phyloP scores from a whole-genome alignment of 768 basidiomycete species.

The Hortiboletus flavorubellus region DNA sequence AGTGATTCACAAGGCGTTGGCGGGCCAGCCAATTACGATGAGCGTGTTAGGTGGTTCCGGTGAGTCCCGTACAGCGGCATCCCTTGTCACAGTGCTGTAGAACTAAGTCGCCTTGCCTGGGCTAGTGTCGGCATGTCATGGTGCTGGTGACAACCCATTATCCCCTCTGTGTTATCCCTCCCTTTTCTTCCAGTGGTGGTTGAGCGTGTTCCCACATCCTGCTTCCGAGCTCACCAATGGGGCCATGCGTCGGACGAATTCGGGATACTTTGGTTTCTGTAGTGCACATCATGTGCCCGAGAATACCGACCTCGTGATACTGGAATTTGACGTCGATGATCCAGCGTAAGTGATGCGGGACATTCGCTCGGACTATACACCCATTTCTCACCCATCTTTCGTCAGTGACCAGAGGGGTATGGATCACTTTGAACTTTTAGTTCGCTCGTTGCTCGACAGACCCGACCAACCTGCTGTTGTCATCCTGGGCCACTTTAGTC shows the following conservation, averaged over 20 bases:
- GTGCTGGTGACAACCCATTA: slow-evolving; percentile 88
- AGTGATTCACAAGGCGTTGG: slow-evolving; percentile 77
- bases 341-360: slow-evolving; percentile 54
- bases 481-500: slow-evolving; percentile 92
- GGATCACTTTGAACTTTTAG: slow-evolving; percentile 87
- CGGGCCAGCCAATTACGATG: slow-evolving; percentile 85
- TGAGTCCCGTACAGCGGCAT: slow-evolving; percentile 34
- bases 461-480: slow-evolving; percentile 91
- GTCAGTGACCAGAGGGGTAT: slow-evolving; percentile 64
- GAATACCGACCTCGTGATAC: slow-evolving; percentile 86
- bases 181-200: slow-evolving; percentile 98
- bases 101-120: background rate
- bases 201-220: slow-evolving; percentile 94
- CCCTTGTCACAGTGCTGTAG: background rate
- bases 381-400: background rate
- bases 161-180: slow-evolving; percentile 85
- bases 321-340: slow-evolving; percentile 94
- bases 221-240: slow-evolving; percentile 98
- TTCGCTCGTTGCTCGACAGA: slow-evolving; percentile 87
- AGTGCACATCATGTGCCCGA: slow-evolving; percentile 92
- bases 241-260: slow-evolving; percentile 87
- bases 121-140: slow-evolving; percentile 91
- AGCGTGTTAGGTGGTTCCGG: slow-evolving; percentile 88
- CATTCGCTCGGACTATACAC: background rate
- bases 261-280: slow-evolving; percentile 95